These are phyloP conservation scores for Aphelidium insulamus DNA, from an alignment of 371 early-diverging fungal species.

Conservation along the genomic window DNA sequence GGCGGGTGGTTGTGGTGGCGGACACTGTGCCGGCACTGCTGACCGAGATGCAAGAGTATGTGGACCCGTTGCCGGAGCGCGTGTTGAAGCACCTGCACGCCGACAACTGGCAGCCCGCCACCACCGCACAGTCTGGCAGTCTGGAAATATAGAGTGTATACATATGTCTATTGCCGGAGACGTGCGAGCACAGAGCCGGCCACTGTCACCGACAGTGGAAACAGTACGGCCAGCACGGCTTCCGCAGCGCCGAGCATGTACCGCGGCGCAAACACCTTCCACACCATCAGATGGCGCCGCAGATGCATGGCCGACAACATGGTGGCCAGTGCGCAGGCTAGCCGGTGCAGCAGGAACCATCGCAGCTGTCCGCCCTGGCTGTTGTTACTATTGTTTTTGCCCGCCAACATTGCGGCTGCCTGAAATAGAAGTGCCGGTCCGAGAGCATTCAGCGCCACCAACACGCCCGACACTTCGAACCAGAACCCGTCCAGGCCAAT, in stretches of 20 bases:
- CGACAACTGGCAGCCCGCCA: conserved; percentile 2
- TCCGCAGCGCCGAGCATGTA: conserved; percentile 40
- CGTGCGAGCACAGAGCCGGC: not conserved
- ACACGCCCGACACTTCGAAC: conserved; percentile 35
- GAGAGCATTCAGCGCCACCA: conserved; percentile 55
- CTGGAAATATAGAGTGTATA: conserved; percentile 2
- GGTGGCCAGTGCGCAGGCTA: conserved; percentile 21
- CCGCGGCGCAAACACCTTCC: conserved; percentile 83
- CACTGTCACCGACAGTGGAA: conserved; percentile 12
- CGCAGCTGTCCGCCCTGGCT: no score
- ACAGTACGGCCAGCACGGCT: conserved; percentile 14
- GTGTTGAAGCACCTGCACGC: conserved; percentile 20
- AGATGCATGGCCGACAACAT: conserved; percentile 37
- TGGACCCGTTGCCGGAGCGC: conserved; percentile 28
- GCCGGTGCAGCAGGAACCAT: conserved; percentile 12
- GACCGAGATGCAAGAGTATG: no score
- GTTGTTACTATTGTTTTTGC: conserved; percentile 6
- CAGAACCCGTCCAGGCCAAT: conserved; percentile 53
- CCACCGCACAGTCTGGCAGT: conserved; percentile 3
- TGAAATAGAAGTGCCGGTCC: conserved; percentile 35
- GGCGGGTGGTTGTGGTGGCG: no score
- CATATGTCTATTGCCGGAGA: conserved; percentile 3
- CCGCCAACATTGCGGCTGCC: conserved; percentile 17
- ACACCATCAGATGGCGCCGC: conserved; percentile 76
- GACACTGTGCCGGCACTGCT: no score